These are phyloP conservation scores for Zygosaccharomyces bisporus DNA, from an alignment of 805 yeast species.

Conservation along the genomic window DNA sequence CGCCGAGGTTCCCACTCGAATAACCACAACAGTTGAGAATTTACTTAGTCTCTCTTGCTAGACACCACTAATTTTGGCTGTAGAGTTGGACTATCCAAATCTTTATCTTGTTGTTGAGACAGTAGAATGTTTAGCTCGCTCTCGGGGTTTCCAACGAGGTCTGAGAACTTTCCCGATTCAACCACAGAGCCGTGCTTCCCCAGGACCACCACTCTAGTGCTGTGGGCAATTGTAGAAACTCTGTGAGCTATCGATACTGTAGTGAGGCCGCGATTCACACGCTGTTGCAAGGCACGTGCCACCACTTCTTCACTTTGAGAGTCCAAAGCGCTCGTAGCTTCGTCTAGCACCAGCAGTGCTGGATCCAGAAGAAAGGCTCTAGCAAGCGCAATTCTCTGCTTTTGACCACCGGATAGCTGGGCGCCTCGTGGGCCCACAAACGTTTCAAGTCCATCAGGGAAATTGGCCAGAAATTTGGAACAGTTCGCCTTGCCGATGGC, in stretches of 20 bases:
- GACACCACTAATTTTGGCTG: background rate
- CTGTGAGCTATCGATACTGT: slow-evolving; percentile 90
- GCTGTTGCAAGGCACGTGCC: slow-evolving; percentile 59
- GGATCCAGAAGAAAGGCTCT: slow-evolving; percentile 80
- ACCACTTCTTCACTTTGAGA: slow-evolving; percentile 84
- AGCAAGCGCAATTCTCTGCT: slow-evolving; percentile 88
- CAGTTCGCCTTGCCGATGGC: slow-evolving; percentile 76
- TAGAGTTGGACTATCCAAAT: background rate
- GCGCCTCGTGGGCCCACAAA: slow-evolving; percentile 82
- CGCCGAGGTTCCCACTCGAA: too few relatives aligned
- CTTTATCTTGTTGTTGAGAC: slow-evolving; percentile 30
- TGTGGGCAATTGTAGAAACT: slow-evolving; percentile 78
- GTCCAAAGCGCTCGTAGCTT: slow-evolving; percentile 92
- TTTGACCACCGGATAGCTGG: slow-evolving; percentile 92
- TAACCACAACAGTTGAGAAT: background rate
- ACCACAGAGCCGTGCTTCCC: slow-evolving; percentile 70
- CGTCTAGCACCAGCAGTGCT: slow-evolving; percentile 78
- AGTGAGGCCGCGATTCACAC: slow-evolving; percentile 58
- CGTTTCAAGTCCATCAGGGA: slow-evolving; percentile 82
- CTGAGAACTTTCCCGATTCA: slow-evolving; percentile 61
- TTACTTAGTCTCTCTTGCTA: background rate
- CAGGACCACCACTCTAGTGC: slow-evolving; percentile 76
- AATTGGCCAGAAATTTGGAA: slow-evolving; percentile 57
- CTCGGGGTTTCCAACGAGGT: slow-evolving; percentile 42
- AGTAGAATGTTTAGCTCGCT: slow-evolving; percentile 38